Percentiles rank a stretch among this genome's conserved stretches.
Evolutionary conservation across 2,329 filamentous ascomycete species (phyloP).

Genomic region (Fusarium falciforme): DNA sequence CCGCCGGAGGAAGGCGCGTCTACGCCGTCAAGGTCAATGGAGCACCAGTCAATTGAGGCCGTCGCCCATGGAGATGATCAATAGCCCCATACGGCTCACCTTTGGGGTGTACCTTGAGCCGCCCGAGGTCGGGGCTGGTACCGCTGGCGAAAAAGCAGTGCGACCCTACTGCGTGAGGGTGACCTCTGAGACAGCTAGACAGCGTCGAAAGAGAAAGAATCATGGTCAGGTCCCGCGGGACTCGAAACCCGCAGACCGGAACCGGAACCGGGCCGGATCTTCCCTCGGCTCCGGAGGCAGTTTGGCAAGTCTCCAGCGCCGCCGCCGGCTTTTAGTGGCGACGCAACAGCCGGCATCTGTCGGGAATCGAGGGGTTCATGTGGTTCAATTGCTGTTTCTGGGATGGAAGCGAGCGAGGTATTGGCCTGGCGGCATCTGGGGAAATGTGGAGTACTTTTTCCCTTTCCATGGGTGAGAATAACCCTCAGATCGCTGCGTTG

Average conservation of each 20-base stretch:
- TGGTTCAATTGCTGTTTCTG: constrained; percentile 26
- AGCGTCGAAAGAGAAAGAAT: not conserved
- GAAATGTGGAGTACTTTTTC: constrained; percentile 19
- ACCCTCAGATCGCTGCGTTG: not conserved
- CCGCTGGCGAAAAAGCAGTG: constrained; percentile 1
- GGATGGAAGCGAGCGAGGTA: constrained; percentile 1
- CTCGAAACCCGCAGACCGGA: constrained; percentile 14
- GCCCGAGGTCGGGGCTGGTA: constrained; percentile 35
- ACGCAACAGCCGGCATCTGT: constrained; percentile 28
- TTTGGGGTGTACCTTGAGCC: constrained; percentile 7
- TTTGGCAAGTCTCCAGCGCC: constrained; percentile 5
- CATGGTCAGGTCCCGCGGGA: constrained; percentile 4
- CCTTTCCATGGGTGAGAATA: not conserved
- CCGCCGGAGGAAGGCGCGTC: constrained; percentile 23
- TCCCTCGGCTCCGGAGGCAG: constrained; percentile 9
- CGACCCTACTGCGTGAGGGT: not conserved
- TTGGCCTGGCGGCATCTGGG: constrained; percentile 16
- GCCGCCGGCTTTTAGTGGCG: constrained; percentile 29
- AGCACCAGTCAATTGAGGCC: not conserved
- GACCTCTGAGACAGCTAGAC: not conserved
- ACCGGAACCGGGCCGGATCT: constrained; percentile 41
- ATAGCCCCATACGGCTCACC: not conserved
- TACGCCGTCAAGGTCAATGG: constrained; percentile 5
- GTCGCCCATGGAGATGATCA: not conserved
- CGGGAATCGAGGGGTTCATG: constrained; percentile 35